phyloP scores from a whole-genome alignment of 495 filamentous ascomycete genomes.

The Xylaria acuta region DNA sequence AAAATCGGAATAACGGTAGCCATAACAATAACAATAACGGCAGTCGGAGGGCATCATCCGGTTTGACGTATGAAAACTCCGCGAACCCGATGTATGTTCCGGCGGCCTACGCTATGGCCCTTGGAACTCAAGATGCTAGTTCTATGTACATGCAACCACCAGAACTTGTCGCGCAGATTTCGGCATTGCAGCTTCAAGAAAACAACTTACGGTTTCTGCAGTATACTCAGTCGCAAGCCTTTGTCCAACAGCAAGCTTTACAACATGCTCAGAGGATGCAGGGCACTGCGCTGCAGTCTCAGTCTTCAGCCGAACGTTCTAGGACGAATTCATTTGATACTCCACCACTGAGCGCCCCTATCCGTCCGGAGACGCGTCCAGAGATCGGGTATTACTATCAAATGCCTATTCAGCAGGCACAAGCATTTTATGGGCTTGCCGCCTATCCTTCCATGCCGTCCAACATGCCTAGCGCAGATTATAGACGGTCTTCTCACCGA shows the following conservation, averaged over 20 bases:
- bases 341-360: slow-evolving; percentile 56
- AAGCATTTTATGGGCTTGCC: slow-evolving; percentile 44
- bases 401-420: slow-evolving; percentile 38
- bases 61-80: slow-evolving; percentile 32
- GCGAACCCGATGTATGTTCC: slow-evolving; percentile 38
- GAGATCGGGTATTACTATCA: slow-evolving; percentile 49
- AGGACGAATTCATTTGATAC: slow-evolving; percentile 62
- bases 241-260: slow-evolving; percentile 51
- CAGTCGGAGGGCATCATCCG: slow-evolving; percentile 39
- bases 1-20: slow-evolving; percentile 58
- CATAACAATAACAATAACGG: slow-evolving; percentile 41
- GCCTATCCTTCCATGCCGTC: slow-evolving; percentile 58
- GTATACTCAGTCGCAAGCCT: slow-evolving; percentile 54
- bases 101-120: slow-evolving; percentile 34
- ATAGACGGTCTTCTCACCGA: slow-evolving; percentile 58
- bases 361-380: slow-evolving; percentile 53
- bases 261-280: slow-evolving; percentile 54
- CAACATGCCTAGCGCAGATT: slow-evolving; percentile 48
- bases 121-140: slow-evolving; percentile 46
- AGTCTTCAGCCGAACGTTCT: slow-evolving; percentile 52
- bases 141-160: slow-evolving; percentile 54
- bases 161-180: slow-evolving; percentile 51
- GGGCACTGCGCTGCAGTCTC: slow-evolving; percentile 48
- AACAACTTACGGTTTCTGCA: slow-evolving; percentile 55
- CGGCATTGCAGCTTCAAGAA: slow-evolving; percentile 46